A percentile compares a stretch with the other conserved stretches of the same genome.
Conservation (phyloP, 176 grass and related monocot genomes). For the Luzula sylvatica region DNA sequence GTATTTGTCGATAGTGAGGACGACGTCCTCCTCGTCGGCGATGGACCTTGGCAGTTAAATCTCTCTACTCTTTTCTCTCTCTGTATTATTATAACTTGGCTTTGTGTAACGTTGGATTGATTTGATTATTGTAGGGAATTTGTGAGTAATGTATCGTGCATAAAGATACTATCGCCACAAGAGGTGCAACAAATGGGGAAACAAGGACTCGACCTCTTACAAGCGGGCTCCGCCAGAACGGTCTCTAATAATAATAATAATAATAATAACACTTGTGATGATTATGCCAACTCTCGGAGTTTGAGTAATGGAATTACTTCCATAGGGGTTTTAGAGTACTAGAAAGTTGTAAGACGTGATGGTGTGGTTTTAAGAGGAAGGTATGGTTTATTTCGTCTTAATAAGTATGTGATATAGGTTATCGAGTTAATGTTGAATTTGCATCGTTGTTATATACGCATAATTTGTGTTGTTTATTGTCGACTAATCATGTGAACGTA, state of each 20-base stretch:
- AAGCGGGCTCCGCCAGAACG: constrained; percentile 36
- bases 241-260: constrained; percentile 38
- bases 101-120: background rate
- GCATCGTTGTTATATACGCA: background rate
- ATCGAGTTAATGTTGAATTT: constrained; percentile 23
- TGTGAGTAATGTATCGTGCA: constrained; percentile 80
- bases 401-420: constrained; percentile 61
- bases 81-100: background rate
- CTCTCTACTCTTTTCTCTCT: background rate
- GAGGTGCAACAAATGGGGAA: constrained; percentile 94
- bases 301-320: constrained; percentile 64
- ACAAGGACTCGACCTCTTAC: constrained; percentile 56
- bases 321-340: constrained; percentile 68
- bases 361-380: constrained; percentile 27
- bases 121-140: constrained; percentile 58
- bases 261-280: constrained; percentile 44
- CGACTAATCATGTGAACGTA: background rate
- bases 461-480: no score
- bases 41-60: constrained; percentile 94
- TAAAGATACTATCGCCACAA: constrained; percentile 91
- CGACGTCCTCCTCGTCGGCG: constrained; percentile 86
- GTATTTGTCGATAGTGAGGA: constrained; percentile 97
- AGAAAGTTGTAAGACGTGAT: constrained; percentile 36
- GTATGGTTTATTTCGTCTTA: constrained; percentile 35
- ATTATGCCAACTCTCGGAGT: constrained; percentile 50